A percentile compares a stretch with the other conserved stretches of the same genome.
These are phyloP conservation scores for Holtermanniella nyarrowii DNA, from an alignment of 768 basidiomycete genomes.

Conservation along the genomic window DNA sequence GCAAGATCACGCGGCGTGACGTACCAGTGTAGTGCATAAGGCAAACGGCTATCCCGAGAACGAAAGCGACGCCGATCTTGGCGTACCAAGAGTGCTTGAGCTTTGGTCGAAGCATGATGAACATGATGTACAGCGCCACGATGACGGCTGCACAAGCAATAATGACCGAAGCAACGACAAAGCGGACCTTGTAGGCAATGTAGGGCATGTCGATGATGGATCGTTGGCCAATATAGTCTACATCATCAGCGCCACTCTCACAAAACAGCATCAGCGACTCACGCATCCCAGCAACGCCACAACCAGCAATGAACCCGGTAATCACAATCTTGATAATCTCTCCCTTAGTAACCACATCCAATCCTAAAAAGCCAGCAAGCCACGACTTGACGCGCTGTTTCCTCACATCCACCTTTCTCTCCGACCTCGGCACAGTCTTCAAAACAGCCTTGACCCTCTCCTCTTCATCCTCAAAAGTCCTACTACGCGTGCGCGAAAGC, in stretches of 20 bases:
- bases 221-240: slow-evolving; percentile 41
- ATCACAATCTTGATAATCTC: slow-evolving; percentile 38
- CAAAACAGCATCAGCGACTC: slow-evolving; percentile 13
- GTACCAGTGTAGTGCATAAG: slow-evolving; percentile 39
- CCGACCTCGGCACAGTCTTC: slow-evolving; percentile 2
- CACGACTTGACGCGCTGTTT: background rate
- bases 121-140: slow-evolving; percentile 41
- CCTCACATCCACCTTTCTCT: background rate
- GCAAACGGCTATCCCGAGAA: slow-evolving; percentile 38
- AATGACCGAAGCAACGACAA: slow-evolving; percentile 38
- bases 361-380: slow-evolving; percentile 18
- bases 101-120: slow-evolving; percentile 42
- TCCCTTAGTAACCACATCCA: slow-evolving; percentile 33
- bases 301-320: slow-evolving; percentile 37
- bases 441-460: slow-evolving; percentile 1
- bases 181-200: slow-evolving; percentile 29
- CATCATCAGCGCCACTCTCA: background rate
- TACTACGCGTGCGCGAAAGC: background rate
- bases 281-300: slow-evolving; percentile 42
- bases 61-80: slow-evolving; percentile 31
- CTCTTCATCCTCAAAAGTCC: background rate
- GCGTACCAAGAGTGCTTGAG: slow-evolving; percentile 38
- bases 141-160: slow-evolving; percentile 39
- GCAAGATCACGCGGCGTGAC: background rate
- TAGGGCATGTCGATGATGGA: slow-evolving; percentile 39